Conservation (phyloP, 2,329 filamentous ascomycete genomes). For the Ophiostoma angusticollis region DNA sequence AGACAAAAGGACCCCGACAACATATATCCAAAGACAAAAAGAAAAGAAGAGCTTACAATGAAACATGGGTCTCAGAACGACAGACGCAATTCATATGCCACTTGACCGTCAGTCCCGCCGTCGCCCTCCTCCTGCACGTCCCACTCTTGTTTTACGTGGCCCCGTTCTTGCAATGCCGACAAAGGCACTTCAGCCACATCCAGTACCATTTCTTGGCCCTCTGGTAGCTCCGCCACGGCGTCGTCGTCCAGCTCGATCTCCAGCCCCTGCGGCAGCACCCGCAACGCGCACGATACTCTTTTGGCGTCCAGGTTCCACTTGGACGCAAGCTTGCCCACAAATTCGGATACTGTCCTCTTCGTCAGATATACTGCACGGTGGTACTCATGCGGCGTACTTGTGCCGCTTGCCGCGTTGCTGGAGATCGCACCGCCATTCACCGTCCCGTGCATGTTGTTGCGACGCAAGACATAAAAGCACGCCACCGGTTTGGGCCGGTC, state of each 20-base stretch:
- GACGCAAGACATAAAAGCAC: conserved; percentile 70
- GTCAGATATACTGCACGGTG: conserved; percentile 79
- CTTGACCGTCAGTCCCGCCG: conserved; percentile 19
- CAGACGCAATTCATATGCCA: conserved; percentile 33
- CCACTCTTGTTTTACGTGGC: conserved; percentile 41
- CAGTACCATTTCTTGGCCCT: conserved; percentile 84
- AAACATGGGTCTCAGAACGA: conserved; percentile 34
- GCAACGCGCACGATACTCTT: conserved; percentile 58
- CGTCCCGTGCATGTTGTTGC: conserved; percentile 26
- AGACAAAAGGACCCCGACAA: background rate
- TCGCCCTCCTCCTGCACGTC: conserved; percentile 44
- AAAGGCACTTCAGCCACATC: conserved; percentile 42
- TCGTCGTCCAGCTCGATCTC: conserved; percentile 86
- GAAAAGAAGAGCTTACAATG: background rate
- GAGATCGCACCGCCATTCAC: background rate
- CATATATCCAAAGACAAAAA: background rate
- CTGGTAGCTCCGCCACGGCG: conserved; percentile 66
- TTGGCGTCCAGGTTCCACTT: conserved; percentile 73
- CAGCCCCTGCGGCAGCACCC: conserved; percentile 59
- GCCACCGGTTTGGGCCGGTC: conserved; percentile 66
- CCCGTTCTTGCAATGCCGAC: conserved; percentile 19
- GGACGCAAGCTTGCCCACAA: conserved; percentile 56
- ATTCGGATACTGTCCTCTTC: conserved; percentile 60
- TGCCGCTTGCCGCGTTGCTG: background rate
- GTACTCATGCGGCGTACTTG: conserved; percentile 33